Evolutionary conservation across 2,329 filamentous ascomycete species (phyloP).

Genomic region (Alternaria infectoria): DNA sequence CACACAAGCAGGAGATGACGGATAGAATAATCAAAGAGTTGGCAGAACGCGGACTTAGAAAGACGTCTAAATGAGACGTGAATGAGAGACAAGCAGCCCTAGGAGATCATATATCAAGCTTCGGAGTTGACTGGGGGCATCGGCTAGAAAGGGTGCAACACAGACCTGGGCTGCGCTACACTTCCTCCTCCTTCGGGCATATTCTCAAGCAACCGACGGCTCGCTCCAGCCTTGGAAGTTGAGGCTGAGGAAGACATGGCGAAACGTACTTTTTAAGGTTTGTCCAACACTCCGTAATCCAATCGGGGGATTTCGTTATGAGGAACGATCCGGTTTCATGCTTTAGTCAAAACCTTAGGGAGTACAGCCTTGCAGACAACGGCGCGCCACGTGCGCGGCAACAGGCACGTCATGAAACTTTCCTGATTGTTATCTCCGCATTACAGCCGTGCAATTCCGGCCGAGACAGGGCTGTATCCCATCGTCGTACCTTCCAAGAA

Average conservation of each 20-base stretch:
- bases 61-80: neutral
- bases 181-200: neutral
- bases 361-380: slow-evolving; percentile 2
- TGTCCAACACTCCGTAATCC: neutral
- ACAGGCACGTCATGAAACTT: slow-evolving; percentile 17
- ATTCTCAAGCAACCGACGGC: neutral
- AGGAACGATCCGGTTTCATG: neutral
- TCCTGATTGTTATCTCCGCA: slow-evolving; percentile 3
- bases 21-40: neutral
- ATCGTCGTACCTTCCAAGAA: neutral
- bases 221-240: neutral
- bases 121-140: neutral
- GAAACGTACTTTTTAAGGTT: neutral
- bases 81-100: neutral
- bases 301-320: neutral
- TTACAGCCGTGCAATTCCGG: neutral
- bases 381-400: neutral
- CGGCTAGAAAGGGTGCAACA: neutral
- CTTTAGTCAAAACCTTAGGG: slow-evolving; percentile 2
- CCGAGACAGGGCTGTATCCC: neutral
- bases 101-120: neutral
- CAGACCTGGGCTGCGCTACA: neutral
- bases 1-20: neutral
- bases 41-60: neutral
- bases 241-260: neutral